Conservation (phyloP, 2,329 filamentous ascomycete genomes). For the Aspergillus aculeatinus region DNA sequence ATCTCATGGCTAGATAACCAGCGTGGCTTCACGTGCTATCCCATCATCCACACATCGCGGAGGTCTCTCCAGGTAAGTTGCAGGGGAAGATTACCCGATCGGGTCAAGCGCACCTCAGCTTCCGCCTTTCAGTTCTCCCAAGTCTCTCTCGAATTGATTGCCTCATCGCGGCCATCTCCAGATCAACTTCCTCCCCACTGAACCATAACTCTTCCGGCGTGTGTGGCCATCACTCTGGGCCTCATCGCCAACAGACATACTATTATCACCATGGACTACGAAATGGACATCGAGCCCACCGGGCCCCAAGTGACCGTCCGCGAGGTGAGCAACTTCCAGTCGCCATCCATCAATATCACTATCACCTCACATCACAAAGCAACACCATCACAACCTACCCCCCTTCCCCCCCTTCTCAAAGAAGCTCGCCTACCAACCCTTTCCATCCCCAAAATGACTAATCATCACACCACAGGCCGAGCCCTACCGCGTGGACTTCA, state of each 20-base stretch:
- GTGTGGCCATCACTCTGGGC: background rate
- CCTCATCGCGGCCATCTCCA: constrained; percentile 6
- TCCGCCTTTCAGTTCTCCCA: constrained; percentile 9
- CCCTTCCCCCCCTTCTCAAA: too few species aligned
- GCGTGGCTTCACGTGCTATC: background rate
- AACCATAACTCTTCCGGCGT: background rate
- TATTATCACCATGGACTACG: constrained; percentile 41
- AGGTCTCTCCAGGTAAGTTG: background rate
- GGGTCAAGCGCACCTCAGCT: constrained; percentile 23
- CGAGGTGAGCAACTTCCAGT: constrained; percentile 35
- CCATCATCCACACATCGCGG: too few species aligned
- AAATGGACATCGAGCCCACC: constrained; percentile 50
- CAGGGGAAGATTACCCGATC: constrained; percentile 15
- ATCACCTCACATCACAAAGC: background rate
- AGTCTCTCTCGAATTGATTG: constrained; percentile 1
- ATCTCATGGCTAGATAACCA: too few species aligned
- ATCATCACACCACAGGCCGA: constrained; percentile 61
- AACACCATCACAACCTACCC: too few species aligned
- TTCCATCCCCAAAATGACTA: background rate
- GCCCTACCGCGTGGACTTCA: constrained; percentile 80
- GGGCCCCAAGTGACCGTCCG: constrained; percentile 51
- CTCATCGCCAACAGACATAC: constrained; percentile 15
- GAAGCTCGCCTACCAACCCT: background rate
- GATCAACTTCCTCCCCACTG: background rate
- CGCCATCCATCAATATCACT: background rate